A percentile compares a stretch with the other conserved stretches of the same genome.
phyloP scores from a whole-genome alignment of 2,329 filamentous ascomycete species.

The Penicillium sp. region DNA sequence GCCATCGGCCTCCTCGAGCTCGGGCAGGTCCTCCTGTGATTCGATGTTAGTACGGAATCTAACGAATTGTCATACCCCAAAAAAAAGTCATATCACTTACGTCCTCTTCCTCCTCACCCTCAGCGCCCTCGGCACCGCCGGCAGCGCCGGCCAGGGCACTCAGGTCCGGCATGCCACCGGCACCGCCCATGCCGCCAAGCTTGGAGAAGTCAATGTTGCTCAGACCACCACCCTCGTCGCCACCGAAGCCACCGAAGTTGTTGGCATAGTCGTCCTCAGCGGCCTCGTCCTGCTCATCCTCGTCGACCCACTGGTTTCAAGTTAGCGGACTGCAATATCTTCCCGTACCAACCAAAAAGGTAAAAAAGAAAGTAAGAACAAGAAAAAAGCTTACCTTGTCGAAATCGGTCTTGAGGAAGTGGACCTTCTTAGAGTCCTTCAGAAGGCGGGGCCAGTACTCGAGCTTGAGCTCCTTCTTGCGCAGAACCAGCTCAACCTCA shows the following conservation, averaged over 20 bases:
- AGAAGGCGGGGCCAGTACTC: constrained; percentile 96
- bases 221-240: constrained; percentile 62
- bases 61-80: constrained; percentile 24
- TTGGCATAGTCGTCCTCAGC: constrained; percentile 71
- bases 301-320: constrained; percentile 77
- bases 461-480: constrained; percentile 94
- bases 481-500: constrained; percentile 85
- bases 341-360: background rate
- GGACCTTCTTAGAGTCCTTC: constrained; percentile 84
- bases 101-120: constrained; percentile 44
- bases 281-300: constrained; percentile 95
- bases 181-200: constrained; percentile 64
- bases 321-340: constrained; percentile 16
- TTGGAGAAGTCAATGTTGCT: constrained; percentile 94
- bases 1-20: constrained; percentile 55
- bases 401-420: constrained; percentile 98
- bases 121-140: constrained; percentile 36
- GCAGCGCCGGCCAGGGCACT: constrained; percentile 42
- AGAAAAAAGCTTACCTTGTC: constrained; percentile 68
- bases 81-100: constrained; percentile 48
- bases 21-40: constrained; percentile 78
- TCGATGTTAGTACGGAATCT: constrained; percentile 27
- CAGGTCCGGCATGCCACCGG: constrained; percentile 26
- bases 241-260: constrained; percentile 54
- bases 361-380: background rate